phyloP scores from a whole-genome alignment of 768 basidiomycete species.

The Panaeolus cyanescens region DNA sequence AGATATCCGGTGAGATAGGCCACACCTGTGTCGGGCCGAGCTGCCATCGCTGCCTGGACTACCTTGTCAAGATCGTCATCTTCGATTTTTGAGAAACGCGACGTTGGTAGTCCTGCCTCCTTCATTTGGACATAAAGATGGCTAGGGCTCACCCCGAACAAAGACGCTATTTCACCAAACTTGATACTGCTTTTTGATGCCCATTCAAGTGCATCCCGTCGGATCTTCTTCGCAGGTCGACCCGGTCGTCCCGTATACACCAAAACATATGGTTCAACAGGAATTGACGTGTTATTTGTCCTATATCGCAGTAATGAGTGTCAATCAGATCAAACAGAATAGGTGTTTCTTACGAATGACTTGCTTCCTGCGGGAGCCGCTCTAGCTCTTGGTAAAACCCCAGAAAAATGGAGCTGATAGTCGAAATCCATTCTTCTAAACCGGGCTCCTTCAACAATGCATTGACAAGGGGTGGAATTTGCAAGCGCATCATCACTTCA shows the following conservation, averaged over 20 bases:
- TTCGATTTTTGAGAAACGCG: not conserved
- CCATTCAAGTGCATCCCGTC: not conserved
- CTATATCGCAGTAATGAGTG: no score
- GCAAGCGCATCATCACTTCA: not conserved
- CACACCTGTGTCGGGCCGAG: conserved; percentile 1
- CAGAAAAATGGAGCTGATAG: not conserved
- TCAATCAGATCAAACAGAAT: no score
- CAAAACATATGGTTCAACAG: not conserved
- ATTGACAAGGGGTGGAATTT: not conserved
- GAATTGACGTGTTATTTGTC: not conserved
- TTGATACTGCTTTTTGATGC: not conserved
- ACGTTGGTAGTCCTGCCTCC: not conserved
- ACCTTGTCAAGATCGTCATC: conserved; percentile 4
- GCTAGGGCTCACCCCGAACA: not conserved
- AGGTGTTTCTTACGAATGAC: no score
- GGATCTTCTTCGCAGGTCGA: not conserved
- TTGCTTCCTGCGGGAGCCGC: no score
- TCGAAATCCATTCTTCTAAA: not conserved
- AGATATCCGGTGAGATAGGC: conserved; percentile 10
- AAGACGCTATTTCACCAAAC: not conserved
- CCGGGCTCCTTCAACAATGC: not conserved
- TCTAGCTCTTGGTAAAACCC: not conserved
- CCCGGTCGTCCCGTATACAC: not conserved
- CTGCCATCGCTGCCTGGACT: not conserved
- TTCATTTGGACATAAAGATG: not conserved